phyloP scores from a whole-genome alignment of 208 protist genomes.

The Trypanosoma lewisi region DNA sequence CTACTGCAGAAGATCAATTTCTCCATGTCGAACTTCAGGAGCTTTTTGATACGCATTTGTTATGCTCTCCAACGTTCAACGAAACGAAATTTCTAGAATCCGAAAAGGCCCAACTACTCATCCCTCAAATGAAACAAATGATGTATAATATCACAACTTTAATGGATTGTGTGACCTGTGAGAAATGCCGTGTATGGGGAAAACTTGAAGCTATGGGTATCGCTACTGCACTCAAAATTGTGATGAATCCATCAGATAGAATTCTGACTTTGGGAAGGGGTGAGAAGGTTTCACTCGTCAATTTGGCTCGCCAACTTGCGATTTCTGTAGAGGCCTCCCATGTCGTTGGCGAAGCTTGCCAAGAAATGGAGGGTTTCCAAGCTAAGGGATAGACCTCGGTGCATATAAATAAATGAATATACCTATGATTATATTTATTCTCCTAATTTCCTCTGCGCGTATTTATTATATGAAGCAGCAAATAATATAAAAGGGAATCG shows the following conservation, averaged over 20 bases:
- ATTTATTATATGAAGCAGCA: no score
- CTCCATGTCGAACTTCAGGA: conserved; percentile 49
- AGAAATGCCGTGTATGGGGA: conserved; percentile 92
- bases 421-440: neutral
- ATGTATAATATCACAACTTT: conserved; percentile 80
- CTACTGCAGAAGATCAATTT: conserved; percentile 43
- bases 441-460: no score
- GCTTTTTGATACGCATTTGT: conserved; percentile 55
- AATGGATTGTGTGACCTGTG: conserved; percentile 92
- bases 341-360: conserved; percentile 23
- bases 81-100: conserved; percentile 74
- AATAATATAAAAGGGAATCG: no score
- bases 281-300: conserved; percentile 83
- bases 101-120: conserved; percentile 41
- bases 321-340: conserved; percentile 66
- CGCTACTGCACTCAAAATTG: conserved; percentile 79
- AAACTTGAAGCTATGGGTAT: conserved; percentile 88
- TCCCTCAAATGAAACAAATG: conserved; percentile 72
- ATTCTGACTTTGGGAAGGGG: conserved; percentile 47
- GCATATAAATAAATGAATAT: conserved; percentile 1
- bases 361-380: neutral
- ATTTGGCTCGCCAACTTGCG: conserved; percentile 74
- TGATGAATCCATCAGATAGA: conserved; percentile 34
- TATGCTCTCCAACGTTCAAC: conserved; percentile 82
- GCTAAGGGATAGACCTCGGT: neutral